Evolutionary conservation across 495 filamentous ascomycete genomes (phyloP).

Genomic region (Extremus antarcticus): DNA sequence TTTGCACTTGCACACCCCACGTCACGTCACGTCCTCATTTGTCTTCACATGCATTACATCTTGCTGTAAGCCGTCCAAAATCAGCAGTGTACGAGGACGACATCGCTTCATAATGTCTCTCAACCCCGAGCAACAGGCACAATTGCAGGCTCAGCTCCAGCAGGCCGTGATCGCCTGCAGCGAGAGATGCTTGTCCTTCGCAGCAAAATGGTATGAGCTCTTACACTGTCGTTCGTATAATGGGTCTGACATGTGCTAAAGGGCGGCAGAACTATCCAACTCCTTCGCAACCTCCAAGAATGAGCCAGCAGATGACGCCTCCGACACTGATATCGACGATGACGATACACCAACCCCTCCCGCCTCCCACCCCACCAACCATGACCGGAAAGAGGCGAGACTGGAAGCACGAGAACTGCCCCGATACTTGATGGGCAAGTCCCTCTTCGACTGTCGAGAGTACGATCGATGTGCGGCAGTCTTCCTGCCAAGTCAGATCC

Average conservation of each 20-base stretch:
- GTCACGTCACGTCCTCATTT: no score
- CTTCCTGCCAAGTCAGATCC: conserved; percentile 59
- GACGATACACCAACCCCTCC: conserved; percentile 38
- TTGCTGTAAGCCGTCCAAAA: no score
- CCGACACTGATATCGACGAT: conserved; percentile 42
- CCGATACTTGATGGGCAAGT: conserved; percentile 83
- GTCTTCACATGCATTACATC: no score
- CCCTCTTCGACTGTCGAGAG: conserved; percentile 91
- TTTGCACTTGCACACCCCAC: neutral
- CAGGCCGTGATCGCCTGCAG: conserved; percentile 81
- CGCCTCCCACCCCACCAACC: conserved; percentile 23
- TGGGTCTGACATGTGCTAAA: conserved; percentile 31
- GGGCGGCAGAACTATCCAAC: conserved; percentile 89
- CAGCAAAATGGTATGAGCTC: conserved; percentile 78
- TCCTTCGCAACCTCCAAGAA: conserved; percentile 48
- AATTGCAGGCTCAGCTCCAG: conserved; percentile 58
- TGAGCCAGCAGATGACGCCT: conserved; percentile 29
- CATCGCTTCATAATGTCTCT: conserved; percentile 16
- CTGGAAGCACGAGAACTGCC: conserved; percentile 73
- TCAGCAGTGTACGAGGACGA: no score
- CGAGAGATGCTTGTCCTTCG: conserved; percentile 90
- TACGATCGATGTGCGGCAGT: conserved; percentile 89
- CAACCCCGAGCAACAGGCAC: conserved; percentile 24
- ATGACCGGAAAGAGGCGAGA: conserved; percentile 56
- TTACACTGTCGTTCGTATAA: neutral